These are phyloP conservation scores for Umbelopsis sp. DNA, from an alignment of 192 early-diverging fungal species.

Conservation along the genomic window DNA sequence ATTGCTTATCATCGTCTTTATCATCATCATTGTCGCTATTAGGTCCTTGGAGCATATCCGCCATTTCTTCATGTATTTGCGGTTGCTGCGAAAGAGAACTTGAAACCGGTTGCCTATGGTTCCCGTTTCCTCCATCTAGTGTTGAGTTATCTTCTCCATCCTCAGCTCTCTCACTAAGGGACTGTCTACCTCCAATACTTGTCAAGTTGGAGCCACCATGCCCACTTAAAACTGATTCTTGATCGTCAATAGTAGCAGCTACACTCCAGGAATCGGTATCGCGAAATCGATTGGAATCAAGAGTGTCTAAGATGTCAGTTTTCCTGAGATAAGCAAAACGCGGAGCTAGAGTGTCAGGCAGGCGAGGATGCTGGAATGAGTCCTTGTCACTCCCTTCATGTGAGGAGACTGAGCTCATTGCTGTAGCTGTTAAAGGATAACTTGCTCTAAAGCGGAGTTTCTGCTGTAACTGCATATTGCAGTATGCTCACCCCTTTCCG, in stretches of 20 bases:
- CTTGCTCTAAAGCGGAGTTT: too few relatives aligned
- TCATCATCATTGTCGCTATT: slow-evolving; percentile 7
- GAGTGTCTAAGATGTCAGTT: slow-evolving; percentile 40
- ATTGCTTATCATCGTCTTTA: slow-evolving; percentile 22
- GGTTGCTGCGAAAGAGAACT: slow-evolving; percentile 9
- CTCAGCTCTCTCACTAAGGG: slow-evolving; percentile 27
- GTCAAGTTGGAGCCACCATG: slow-evolving; percentile 30
- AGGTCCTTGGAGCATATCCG: neutral
- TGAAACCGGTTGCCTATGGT: neutral
- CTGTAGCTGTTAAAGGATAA: neutral
- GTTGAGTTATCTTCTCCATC: slow-evolving; percentile 33
- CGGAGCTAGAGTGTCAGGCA: slow-evolving; percentile 24
- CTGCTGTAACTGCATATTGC: too few relatives aligned
- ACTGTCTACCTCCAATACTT: slow-evolving; percentile 25
- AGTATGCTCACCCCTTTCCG: too few relatives aligned
- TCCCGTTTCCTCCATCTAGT: slow-evolving; percentile 20
- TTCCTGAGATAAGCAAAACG: slow-evolving; percentile 38
- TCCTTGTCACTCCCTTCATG: slow-evolving; percentile 37
- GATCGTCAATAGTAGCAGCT: slow-evolving; percentile 45
- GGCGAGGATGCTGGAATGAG: slow-evolving; percentile 21
- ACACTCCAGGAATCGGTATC: slow-evolving; percentile 48
- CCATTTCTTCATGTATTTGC: slow-evolving; percentile 11
- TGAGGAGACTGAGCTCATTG: slow-evolving; percentile 38
- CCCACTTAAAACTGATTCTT: slow-evolving; percentile 41
- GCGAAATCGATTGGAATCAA: slow-evolving; percentile 30